A percentile compares a stretch with the other conserved stretches of the same genome.
phyloP scores from a whole-genome alignment of 2,329 filamentous ascomycete genomes.

The Colletotrichum cereale region DNA sequence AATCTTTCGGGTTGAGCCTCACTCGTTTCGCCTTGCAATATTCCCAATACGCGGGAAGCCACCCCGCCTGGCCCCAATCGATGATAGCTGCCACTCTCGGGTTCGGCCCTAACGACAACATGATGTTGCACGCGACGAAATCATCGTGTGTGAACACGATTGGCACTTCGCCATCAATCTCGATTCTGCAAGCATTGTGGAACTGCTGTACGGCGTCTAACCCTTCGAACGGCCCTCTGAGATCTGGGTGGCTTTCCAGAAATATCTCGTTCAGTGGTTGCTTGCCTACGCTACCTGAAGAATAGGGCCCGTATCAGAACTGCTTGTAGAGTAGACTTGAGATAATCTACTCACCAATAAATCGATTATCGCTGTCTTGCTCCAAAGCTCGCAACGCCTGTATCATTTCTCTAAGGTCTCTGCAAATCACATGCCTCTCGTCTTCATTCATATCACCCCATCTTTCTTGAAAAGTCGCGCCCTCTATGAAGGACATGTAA shows the following conservation, averaged over 20 bases:
- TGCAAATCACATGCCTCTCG: neutral
- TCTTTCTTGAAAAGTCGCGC: neutral
- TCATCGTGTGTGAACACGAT: conserved; percentile 7
- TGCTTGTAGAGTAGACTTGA: neutral
- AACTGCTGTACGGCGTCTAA: neutral
- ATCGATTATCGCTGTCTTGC: neutral
- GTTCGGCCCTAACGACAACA: neutral
- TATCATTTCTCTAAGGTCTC: neutral
- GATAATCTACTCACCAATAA: neutral
- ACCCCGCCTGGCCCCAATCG: neutral
- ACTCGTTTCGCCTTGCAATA: neutral
- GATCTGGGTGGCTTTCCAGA: neutral
- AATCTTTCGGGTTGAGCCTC: neutral
- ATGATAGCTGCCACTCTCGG: neutral
- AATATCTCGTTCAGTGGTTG: neutral
- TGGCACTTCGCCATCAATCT: neutral
- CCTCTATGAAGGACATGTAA: neutral
- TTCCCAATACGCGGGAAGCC: conserved; percentile 1
- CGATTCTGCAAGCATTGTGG: neutral
- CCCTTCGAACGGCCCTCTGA: neutral
- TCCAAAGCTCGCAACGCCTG: neutral
- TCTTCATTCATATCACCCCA: neutral
- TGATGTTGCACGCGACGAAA: neutral
- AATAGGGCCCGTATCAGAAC: neutral
- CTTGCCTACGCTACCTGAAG: neutral